Evolutionary conservation across 2,329 filamentous ascomycete genomes (phyloP), one percentile per base, ranked within the genome.

Genomic region (Mycosphaerella arachidis): DNA sequence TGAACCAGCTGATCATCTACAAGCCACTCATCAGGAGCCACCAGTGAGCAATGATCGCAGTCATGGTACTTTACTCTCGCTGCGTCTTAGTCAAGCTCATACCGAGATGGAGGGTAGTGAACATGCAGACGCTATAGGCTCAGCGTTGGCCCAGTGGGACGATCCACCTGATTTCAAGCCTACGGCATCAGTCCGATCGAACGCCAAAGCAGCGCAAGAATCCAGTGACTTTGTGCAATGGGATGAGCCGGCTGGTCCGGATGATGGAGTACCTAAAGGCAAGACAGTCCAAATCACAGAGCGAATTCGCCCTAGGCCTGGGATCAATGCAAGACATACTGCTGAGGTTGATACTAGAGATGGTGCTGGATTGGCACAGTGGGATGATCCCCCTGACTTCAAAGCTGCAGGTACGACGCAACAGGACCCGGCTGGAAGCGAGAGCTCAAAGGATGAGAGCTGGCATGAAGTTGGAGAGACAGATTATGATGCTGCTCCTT

Each of bases 91-190:
- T 16, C 4, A 43, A 18, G 16, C 24, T 24, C 40, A n/a, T n/a
- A 18, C 3, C 16, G 18, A n/a, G 40, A n/a, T 18, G 1, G 4
- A n/a, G 40, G n/a, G 13, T n/a, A 24, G 7, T 7, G 40, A 18
- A 13, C 1, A n/a, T 43, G 40, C 4, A 8, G 3, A 20, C 12
- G 27, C 12, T 16, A 12, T 30, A n/a, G 27, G 50, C 30, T 33
- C 30, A 12, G 50, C 50, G 10, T n/a, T 52, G 30, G 50, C 50
- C n/a, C 50, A 52, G n/a, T 52, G 50, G 50, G 50, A 52, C 18
- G 50, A 52, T 35, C 50, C 50, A 18, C 50, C 50, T 52, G 50
- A 52, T 20, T 35, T 35, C 30, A 35, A n/a, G n/a, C 50, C 27
- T 20, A 9, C 3, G 4, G 27, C 7, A 10, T 6, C 27, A 24